phyloP scores from a whole-genome alignment of 108 stramenopile genomes.

The Cyclotella sp. region DNA sequence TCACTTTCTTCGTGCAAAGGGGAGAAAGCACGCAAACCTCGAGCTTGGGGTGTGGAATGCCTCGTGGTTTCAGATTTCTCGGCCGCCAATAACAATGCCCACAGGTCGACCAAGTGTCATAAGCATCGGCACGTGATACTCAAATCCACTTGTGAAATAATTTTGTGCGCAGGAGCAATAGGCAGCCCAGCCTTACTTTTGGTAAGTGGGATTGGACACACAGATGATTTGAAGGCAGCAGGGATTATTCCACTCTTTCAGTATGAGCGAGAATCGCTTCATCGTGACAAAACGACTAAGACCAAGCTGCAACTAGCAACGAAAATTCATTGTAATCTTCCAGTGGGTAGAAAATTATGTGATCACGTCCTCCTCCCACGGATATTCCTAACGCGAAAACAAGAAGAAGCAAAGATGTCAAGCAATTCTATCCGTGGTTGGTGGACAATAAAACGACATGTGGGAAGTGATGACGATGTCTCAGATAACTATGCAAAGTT shows the following conservation, averaged over 20 bases:
- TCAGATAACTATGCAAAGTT: conserved; percentile 23
- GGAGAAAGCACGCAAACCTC: not conserved
- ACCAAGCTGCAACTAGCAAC: not conserved
- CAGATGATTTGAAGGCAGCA: conserved; percentile 38
- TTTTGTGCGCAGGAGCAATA: conserved; percentile 78
- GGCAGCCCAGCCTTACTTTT: conserved; percentile 71
- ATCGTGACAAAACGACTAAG: not conserved
- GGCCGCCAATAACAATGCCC: not conserved
- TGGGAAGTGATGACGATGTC: not conserved
- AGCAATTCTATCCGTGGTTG: conserved; percentile 42
- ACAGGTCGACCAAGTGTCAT: not conserved
- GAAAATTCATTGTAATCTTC: conserved; percentile 24
- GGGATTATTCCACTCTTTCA: conserved; percentile 56
- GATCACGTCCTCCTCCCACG: conserved; percentile 75
- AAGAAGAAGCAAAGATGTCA: not conserved
- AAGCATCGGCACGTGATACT: conserved; percentile 6
- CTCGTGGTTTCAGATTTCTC: not conserved
- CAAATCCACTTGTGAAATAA: conserved; percentile 42
- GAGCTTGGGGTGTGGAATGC: conserved; percentile 44
- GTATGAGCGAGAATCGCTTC: conserved; percentile 10
- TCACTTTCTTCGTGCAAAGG: not conserved
- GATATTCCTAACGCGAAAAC: conserved; percentile 34
- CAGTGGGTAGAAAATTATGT: conserved; percentile 50
- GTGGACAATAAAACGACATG: conserved; percentile 9
- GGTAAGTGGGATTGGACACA: conserved; percentile 63